phyloP scores from a whole-genome alignment of 1,284 basidiomycete species.

The Singerocomus inundabilis region DNA sequence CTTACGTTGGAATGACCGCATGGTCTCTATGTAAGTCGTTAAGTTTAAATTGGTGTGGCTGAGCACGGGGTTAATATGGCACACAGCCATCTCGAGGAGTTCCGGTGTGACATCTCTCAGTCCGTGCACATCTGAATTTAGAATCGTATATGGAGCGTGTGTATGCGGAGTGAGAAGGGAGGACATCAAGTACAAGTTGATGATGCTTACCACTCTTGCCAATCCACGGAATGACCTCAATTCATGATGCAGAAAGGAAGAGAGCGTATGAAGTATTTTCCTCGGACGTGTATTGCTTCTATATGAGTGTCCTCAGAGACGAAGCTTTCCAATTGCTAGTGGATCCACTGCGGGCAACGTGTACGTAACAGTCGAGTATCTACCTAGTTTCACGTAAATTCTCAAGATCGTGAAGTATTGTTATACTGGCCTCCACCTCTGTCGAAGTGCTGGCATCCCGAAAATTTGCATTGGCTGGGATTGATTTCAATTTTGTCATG shows the following conservation, averaged over 20 bases:
- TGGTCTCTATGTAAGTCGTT: conserved; percentile 4
- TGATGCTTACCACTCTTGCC: too few relatives aligned
- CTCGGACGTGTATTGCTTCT: background rate
- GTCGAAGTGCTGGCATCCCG: too few relatives aligned
- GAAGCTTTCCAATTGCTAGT: background rate
- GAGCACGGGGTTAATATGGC: too few relatives aligned
- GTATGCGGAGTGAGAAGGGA: too few relatives aligned
- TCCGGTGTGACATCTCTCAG: background rate
- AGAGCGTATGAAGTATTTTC: background rate
- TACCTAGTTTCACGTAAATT: conserved; percentile 13
- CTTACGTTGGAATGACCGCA: background rate
- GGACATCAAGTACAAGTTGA: too few relatives aligned
- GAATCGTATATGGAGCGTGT: background rate
- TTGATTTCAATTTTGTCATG: too few relatives aligned
- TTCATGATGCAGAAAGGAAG: background rate
- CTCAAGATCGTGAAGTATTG: too few relatives aligned
- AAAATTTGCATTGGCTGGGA: too few relatives aligned
- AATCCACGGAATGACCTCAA: too few relatives aligned
- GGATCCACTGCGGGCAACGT: background rate
- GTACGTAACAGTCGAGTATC: too few relatives aligned
- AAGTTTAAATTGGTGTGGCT: background rate
- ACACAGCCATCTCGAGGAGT: background rate
- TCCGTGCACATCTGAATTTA: background rate
- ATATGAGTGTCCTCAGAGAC: too few relatives aligned
- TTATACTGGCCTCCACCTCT: too few relatives aligned